Conservation (phyloP, 139 green algal species). For the Volvox reticuliferus region DNA sequence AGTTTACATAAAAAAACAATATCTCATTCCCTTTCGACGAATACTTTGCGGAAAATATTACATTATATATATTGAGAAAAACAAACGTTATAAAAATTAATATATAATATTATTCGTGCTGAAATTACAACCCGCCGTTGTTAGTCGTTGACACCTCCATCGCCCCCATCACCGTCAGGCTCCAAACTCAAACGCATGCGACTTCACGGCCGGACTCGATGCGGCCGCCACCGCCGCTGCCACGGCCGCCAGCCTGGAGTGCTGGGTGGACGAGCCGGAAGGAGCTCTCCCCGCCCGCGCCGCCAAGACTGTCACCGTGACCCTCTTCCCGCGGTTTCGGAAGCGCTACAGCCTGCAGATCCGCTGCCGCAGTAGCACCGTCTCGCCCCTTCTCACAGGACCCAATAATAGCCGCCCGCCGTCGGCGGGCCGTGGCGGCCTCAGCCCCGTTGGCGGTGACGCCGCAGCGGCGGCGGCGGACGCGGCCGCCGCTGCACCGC, state of each 20-base stretch:
- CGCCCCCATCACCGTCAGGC: not conserved
- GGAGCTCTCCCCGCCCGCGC: conserved; percentile 57
- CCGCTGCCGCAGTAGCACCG: conserved; percentile 50
- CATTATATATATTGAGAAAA: too few relatives aligned
- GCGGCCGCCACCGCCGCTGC: not conserved
- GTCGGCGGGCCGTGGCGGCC: conserved; percentile 9
- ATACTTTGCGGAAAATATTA: too few relatives aligned
- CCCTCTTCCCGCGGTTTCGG: conserved; percentile 67
- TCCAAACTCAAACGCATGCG: not conserved
- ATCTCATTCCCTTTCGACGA: too few relatives aligned
- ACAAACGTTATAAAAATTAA: too few relatives aligned
- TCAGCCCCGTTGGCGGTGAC: not conserved
- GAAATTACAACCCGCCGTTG: too few relatives aligned
- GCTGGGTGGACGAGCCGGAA: conserved; percentile 67
- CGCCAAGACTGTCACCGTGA: conserved; percentile 61
- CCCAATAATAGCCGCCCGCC: conserved; percentile 20
- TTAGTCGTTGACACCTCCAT: too few relatives aligned
- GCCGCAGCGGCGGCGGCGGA: not conserved
- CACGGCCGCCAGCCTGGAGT: conserved; percentile 28
- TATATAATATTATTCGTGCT: too few relatives aligned
- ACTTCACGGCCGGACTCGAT: conserved; percentile 39
- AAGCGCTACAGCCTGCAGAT: conserved; percentile 69
- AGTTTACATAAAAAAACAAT: too few relatives aligned
- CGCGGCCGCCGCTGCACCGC: not conserved
- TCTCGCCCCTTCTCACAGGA: conserved; percentile 1